Base-by-base conservation (phyloP, 2,329 filamentous ascomycete genomes). In the Claviceps sp. region DNA sequence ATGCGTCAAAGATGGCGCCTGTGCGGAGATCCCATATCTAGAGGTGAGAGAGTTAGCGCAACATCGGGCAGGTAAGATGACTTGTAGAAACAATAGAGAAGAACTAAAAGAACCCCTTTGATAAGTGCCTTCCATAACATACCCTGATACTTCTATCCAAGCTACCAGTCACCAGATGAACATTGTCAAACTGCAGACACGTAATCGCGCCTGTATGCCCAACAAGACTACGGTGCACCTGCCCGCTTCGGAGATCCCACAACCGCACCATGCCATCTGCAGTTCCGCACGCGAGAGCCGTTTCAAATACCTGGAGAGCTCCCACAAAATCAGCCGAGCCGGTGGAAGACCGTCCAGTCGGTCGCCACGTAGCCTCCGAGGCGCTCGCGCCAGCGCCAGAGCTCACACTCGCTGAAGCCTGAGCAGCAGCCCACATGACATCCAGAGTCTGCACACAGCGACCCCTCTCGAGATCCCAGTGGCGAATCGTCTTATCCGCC, bases 1-100 rank as follows among this genome's bases (percentile, higher is more conserved):
- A 98, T 18, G 91, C 93, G 66, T 98, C 93, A 66, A 86, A 86
- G 60, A 98, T 96, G 37, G 89, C 90, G 46, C 93, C 93, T 13
- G 89, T 97, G 51, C 93, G 87, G 52, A 98, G 84, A 69, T 98
- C 93, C 93, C 93, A 98, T 65, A 98, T 97, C 90, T 97, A 63
- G 49, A 52, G 0, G 34, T n/a, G 13, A 22, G 2, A 22, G 42
- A 6, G 20, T 34, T 11, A 34, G 30, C 11, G 30, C 4, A 11
- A 34, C 9, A 34, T 4, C 8, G 9, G 30, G 8, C 30, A 34
- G 9, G 9, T 34, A 34, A 34, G 30, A 4, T 11, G 9, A 34
- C 30, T 34, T 34, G 30, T 34, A 11, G 30, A 11, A 34, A 11
- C 30, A 30, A 30, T 26, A 30, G 26, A 8, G 26, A 30, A 9